Evolutionary conservation across 345 rosid genomes (phyloP).

Genomic region (Dipteronia dyeriana): DNA sequence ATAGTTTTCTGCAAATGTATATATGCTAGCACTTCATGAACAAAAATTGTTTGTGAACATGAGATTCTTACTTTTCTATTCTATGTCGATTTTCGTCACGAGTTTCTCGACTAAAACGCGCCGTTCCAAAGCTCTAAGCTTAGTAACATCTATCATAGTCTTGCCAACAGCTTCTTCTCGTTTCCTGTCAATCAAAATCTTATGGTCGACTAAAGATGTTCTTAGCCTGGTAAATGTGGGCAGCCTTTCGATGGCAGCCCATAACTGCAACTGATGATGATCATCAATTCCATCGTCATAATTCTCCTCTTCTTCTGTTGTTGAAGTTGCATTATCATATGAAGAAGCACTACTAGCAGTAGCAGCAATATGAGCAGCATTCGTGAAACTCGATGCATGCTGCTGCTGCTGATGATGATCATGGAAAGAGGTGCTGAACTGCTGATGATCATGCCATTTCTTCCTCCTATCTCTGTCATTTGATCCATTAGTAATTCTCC

Average conservation of each 20-base stretch:
- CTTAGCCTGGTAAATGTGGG: conserved; percentile 31
- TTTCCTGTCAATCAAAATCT: not conserved
- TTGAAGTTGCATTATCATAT: no score
- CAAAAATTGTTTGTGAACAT: not conserved
- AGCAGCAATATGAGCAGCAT: no score
- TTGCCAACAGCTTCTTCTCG: not conserved
- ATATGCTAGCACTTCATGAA: no score
- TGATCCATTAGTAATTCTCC: no score
- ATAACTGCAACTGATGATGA: conserved; percentile 19
- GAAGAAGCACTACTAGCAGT: no score
- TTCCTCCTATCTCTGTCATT: no score
- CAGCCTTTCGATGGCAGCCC: conserved; percentile 50
- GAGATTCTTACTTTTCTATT: conserved; percentile 35
- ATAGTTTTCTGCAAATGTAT: no score
- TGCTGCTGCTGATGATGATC: no score
- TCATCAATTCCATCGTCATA: conserved; percentile 28
- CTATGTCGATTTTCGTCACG: conserved; percentile 36
- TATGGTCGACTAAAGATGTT: conserved; percentile 28
- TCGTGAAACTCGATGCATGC: no score
- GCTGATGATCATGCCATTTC: no score
- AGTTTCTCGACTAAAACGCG: conserved; percentile 42
- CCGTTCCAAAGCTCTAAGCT: conserved; percentile 38
- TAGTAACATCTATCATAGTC: conserved; percentile 36
- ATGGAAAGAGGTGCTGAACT: no score
- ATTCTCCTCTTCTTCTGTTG: conserved; percentile 4